Evolutionary conservation across 2,329 filamentous ascomycete species (phyloP), one percentile per base, ranked within the genome.

Genomic region (Penicillium decumbens): DNA sequence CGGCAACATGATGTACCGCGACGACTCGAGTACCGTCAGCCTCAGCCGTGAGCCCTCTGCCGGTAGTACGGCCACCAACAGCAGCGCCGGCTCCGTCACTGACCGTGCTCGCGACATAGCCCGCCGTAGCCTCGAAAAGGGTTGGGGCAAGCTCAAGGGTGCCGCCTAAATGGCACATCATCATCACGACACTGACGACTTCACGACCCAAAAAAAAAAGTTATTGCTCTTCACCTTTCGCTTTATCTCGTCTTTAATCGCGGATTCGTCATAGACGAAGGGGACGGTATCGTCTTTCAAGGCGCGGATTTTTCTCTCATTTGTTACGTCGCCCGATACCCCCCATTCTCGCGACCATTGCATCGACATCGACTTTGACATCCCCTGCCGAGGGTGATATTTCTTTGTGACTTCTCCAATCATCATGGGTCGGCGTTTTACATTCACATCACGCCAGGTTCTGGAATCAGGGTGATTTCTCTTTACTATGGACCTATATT

Each of bases 1-100:
- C 10, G 82, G 80, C 43, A 85, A 85, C 66, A 66, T 65, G 55
- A 63, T 73, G 43, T 59, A 56, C 58, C 51, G 62, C 38, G 63
- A 64, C 56, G 56, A 62, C 38, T 50, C 50, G 51, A 60, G 54
- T 23, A 23, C 20, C 55, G 54, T 32, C 51, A 61, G 51, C 42
- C 62, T 71, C 40, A 63, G 56, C 39, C 68, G 70, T 59, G 69
- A 69, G 58, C 61, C 67, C 55, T 71, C 69, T 5, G 54, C 57
- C 28, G 64, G 58, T 47, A 72, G 68, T 55, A 65, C 66, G 6
- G 61, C 58, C 46, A 71, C 69, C 40, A 60, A 59, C 44, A 67
- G 65, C 54, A 72, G 69, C 51, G 57, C 66, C 15, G 63, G 64
- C 29, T 72, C 69, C 0, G 58, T 65, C 30, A 59, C 63, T 15